phyloP scores from a whole-genome alignment of 805 yeast genomes.

The Ogataea salicorniae region DNA sequence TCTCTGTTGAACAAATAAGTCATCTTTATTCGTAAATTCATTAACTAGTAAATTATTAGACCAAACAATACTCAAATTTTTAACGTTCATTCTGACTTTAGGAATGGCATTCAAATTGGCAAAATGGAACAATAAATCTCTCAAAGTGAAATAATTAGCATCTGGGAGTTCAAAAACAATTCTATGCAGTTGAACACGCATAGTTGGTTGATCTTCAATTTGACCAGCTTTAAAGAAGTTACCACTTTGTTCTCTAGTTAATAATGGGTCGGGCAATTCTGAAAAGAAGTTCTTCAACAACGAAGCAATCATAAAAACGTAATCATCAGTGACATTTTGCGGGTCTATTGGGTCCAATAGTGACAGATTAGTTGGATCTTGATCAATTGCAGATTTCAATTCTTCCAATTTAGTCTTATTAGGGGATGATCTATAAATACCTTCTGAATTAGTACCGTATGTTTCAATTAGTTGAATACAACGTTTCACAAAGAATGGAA shows the following conservation, averaged over 20 bases:
- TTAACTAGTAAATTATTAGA: slow-evolving; percentile 82
- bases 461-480: slow-evolving; percentile 84
- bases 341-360: slow-evolving; percentile 51
- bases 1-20: slow-evolving; percentile 37
- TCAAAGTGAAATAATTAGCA: slow-evolving; percentile 87
- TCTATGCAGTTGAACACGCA: slow-evolving; percentile 78
- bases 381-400: slow-evolving; percentile 64
- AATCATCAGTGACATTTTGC: slow-evolving; percentile 62
- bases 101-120: slow-evolving; percentile 31
- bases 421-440: slow-evolving; percentile 84
- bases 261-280: slow-evolving; percentile 79
- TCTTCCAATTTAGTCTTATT: slow-evolving; percentile 69
- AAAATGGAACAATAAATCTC: slow-evolving; percentile 82
- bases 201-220: slow-evolving; percentile 50
- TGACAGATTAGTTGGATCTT: slow-evolving; percentile 60
- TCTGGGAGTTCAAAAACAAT: slow-evolving; percentile 88
- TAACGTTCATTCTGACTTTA: slow-evolving; percentile 77
- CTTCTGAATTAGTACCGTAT: slow-evolving; percentile 81
- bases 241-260: slow-evolving; percentile 58
- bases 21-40: slow-evolving; percentile 54
- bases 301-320: slow-evolving; percentile 84
- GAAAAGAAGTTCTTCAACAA: slow-evolving; percentile 79
- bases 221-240: slow-evolving; percentile 67
- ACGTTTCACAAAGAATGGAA: slow-evolving; percentile 83
- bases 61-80: slow-evolving; percentile 87